A percentile compares a stretch with the other conserved stretches of the same genome.
These are phyloP conservation scores for Camellia oleifera DNA, from an alignment of 179 eudicot species.

Conservation along the genomic window DNA sequence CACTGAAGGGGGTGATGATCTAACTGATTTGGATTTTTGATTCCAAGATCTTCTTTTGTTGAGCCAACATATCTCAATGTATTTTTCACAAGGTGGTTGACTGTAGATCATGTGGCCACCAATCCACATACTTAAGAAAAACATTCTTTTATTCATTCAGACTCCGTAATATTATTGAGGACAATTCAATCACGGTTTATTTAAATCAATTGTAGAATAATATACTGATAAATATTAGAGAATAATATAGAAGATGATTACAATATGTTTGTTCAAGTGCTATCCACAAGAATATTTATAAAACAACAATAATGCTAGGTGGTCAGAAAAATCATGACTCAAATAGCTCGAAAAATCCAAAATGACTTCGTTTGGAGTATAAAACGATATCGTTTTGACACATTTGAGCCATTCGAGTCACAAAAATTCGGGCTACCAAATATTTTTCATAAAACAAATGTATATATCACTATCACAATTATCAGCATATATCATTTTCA, in stretches of 20 bases:
- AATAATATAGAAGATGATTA: no score
- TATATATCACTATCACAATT: no score
- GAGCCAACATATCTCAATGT: not conserved
- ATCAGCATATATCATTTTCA: no score
- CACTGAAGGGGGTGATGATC: not conserved
- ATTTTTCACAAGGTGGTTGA: not conserved
- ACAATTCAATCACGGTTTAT: not conserved
- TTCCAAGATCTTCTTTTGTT: not conserved
- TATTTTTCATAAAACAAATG: no score
- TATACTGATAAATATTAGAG: no score
- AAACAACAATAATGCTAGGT: not conserved
- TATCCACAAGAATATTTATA: no score
- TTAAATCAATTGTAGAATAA: not conserved
- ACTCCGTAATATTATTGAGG: not conserved
- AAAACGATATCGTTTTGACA: no score
- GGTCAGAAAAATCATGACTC: no score
- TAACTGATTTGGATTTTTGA: not conserved
- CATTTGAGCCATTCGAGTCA: no score
- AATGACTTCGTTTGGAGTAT: no score
- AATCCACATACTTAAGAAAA: slow-evolving; percentile 13
- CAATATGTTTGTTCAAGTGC: not conserved
- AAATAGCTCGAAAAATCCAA: no score
- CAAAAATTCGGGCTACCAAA: no score
- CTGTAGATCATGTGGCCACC: slow-evolving; percentile 1
- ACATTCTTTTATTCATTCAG: slow-evolving; percentile 18